These are phyloP conservation scores for Cordyceps cateniannulata DNA, from an alignment of 2,329 filamentous ascomycete species.

Conservation along the genomic window DNA sequence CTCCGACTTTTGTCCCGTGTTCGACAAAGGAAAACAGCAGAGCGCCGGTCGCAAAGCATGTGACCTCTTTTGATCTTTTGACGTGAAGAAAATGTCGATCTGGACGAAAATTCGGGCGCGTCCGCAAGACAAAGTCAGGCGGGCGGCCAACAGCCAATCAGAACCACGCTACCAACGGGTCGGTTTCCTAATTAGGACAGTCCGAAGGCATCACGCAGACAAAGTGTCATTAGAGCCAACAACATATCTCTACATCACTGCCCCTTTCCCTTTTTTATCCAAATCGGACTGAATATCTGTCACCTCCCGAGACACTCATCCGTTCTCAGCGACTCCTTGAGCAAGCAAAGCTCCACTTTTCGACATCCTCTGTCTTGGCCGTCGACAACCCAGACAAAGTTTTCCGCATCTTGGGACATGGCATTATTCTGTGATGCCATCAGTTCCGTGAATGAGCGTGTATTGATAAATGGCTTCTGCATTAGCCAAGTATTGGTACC, in stretches of 20 bases:
- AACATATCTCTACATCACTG: not conserved
- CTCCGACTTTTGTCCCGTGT: not conserved
- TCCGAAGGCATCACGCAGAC: not conserved
- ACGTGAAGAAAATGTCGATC: too few species aligned
- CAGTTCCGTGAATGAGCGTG: not conserved
- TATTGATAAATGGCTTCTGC: not conserved
- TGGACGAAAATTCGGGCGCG: not conserved
- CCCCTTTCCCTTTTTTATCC: not conserved
- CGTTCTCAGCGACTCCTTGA: not conserved
- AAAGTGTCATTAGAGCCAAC: not conserved
- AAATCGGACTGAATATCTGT: not conserved
- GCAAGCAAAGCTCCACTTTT: too few species aligned
- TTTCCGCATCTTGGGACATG: not conserved
- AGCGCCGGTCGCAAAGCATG: not conserved
- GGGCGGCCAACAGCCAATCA: not conserved
- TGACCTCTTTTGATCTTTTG: not conserved
- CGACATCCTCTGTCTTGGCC: not conserved
- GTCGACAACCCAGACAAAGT: not conserved
- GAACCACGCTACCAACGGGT: not conserved
- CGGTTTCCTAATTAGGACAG: conserved; percentile 13
- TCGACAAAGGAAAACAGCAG: not conserved
- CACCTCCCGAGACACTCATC: not conserved
- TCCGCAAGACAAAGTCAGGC: conserved; percentile 4
- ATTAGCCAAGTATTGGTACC: not conserved
- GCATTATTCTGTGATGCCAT: not conserved